Base-by-base conservation (phyloP, 352 stramenopile genomes). In the Phytopythium cucurbitacearum region DNA sequence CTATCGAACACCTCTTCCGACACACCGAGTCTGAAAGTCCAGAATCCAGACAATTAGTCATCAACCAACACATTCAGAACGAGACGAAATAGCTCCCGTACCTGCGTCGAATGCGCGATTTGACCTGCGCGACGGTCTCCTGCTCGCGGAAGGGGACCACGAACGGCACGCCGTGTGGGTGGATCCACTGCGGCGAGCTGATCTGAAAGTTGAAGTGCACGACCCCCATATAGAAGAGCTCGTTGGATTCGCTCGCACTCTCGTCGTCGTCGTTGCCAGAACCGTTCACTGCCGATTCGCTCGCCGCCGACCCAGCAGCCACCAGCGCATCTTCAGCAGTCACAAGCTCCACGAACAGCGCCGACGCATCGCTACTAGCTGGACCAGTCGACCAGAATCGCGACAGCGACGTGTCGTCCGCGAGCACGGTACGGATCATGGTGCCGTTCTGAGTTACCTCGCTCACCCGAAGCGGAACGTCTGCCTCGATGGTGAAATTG, bases 191-290 rank as follows among this genome's bases (percentile, higher is more conserved):
- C 45, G 76, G 63, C 2, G 67, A 75, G 38, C 55, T 68, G 38
- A 57, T 58, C 43, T 87, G 71, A 52, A 87, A 92, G 56, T 73
- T 80, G 43, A 92, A 94, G 53, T 94, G 84, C 50, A 83, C 67
- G 4, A 91, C 79, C 16, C 77, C 76, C 35, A 87, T 71, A 40
- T 70, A 60, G 40, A 89, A 75, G 41, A 76, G 36, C 42, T 73
- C 64, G 48, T 76, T 61, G 0, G 41, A 7, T 0, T 60, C 60
- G 53, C 21, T 28, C 21, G 21, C 21, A 28, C 21, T 28, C 21
- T 28, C 40, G 7, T 52, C 52, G 6, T 51, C 52, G 0, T 65
- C 51, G 10, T 51, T 43, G 16, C 45, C 38, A 0, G 1, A 12
- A 5, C 21, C 37, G 12, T 60, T 15, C 13, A 40, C 36, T 12